Conservation (phyloP, 768 basidiomycete species). For the Suillus variegatus region DNA sequence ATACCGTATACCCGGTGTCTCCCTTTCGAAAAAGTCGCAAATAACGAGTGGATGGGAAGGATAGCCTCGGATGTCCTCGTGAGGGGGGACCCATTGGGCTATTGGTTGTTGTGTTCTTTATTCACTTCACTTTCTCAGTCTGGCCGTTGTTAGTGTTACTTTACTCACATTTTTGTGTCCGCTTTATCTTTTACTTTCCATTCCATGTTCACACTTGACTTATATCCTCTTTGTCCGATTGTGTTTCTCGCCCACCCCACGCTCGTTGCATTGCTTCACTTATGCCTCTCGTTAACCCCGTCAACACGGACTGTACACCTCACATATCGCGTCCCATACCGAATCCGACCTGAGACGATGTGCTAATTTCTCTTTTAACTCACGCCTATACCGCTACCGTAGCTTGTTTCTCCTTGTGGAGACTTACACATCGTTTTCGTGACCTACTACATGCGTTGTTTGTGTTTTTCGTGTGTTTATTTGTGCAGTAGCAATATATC, state of each 20-base stretch:
- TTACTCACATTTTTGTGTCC: constrained; percentile 34
- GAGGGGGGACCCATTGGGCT: constrained; percentile 47
- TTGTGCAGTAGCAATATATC: constrained; percentile 16
- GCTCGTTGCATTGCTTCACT: constrained; percentile 36
- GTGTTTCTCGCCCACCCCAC: constrained; percentile 26
- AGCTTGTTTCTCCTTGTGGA: constrained; percentile 10
- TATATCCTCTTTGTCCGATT: constrained; percentile 23
- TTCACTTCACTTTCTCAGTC: constrained; percentile 40
- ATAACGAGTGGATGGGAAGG: constrained; percentile 24
- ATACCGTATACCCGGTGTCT: background rate
- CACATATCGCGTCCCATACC: constrained; percentile 12
- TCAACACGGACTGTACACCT: constrained; percentile 23
- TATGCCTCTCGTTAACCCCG: constrained; percentile 32
- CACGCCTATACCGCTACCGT: constrained; percentile 15
- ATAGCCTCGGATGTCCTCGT: constrained; percentile 22
- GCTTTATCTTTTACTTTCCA: constrained; percentile 31
- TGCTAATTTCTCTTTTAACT: constrained; percentile 17
- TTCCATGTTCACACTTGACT: constrained; percentile 33
- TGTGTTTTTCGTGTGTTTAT: background rate
- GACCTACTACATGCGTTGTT: constrained; percentile 3
- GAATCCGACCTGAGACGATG: constrained; percentile 12
- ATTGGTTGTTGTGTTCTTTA: constrained; percentile 63
- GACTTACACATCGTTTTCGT: constrained; percentile 15
- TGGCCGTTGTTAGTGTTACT: constrained; percentile 21
- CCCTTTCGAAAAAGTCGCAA: constrained; percentile 3